phyloP scores from a whole-genome alignment of 2,329 filamentous ascomycete genomes.

The Sphaerulina vaccinii region DNA sequence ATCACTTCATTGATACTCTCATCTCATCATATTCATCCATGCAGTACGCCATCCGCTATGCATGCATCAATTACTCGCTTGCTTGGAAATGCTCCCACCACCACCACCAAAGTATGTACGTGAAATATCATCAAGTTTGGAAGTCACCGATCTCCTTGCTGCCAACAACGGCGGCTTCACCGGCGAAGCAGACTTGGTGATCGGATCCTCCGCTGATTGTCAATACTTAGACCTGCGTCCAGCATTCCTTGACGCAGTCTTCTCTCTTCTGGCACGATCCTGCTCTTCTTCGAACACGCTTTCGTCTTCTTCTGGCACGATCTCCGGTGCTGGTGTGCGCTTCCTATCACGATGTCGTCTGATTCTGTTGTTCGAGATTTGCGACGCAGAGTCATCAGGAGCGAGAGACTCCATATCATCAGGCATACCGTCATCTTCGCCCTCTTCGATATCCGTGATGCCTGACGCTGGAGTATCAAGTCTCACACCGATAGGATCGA shows the following conservation, averaged over 20 bases:
- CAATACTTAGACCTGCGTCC: conserved; percentile 14
- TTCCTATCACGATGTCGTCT: conserved; percentile 63
- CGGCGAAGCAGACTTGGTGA: conserved; percentile 4
- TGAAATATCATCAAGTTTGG: conserved; percentile 10
- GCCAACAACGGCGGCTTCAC: conserved; percentile 1
- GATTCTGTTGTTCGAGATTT: conserved; percentile 70
- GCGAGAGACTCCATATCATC: conserved; percentile 55
- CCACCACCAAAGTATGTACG: conserved; percentile 13
- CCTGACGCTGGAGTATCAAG: conserved; percentile 44
- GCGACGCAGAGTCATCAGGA: conserved; percentile 78
- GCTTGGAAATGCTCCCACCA: neutral
- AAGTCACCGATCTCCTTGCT: conserved; percentile 11
- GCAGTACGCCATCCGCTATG: too few relatives aligned
- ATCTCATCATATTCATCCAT: too few relatives aligned
- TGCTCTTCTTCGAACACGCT: conserved; percentile 38
- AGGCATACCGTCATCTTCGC: conserved; percentile 35
- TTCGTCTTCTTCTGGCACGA: conserved; percentile 68
- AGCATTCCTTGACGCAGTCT: conserved; percentile 3
- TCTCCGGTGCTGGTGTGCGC: conserved; percentile 69
- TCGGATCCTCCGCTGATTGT: conserved; percentile 19
- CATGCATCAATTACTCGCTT: too few relatives aligned
- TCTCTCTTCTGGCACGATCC: conserved; percentile 8
- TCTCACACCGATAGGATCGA: conserved; percentile 44
- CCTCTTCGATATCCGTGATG: conserved; percentile 36
- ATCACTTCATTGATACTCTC: too few relatives aligned